phyloP scores from a whole-genome alignment of 2,329 filamentous ascomycete species.

The Pyrenochaeta sp. region DNA sequence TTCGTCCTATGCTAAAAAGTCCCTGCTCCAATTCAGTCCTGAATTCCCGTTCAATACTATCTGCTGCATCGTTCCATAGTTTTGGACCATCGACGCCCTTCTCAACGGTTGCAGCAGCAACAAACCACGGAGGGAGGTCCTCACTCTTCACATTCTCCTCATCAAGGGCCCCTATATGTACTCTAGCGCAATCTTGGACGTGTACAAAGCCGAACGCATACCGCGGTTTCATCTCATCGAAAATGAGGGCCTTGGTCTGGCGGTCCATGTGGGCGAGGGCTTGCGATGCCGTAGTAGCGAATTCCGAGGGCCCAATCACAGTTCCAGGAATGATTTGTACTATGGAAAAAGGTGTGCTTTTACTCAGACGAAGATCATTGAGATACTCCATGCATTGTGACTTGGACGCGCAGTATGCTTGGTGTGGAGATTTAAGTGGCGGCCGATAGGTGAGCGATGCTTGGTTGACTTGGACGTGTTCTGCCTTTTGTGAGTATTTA shows the following conservation, averaged over 20 bases:
- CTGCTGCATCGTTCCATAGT: constrained; percentile 34
- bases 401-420: constrained; percentile 46
- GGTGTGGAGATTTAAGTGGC: constrained; percentile 39
- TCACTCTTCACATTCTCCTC: constrained; percentile 20
- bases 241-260: constrained; percentile 42
- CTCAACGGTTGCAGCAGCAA: constrained; percentile 36
- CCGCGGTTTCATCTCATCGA: constrained; percentile 38
- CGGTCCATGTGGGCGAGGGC: constrained; percentile 38
- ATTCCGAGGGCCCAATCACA: constrained; percentile 44
- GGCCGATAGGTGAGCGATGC: constrained; percentile 32
- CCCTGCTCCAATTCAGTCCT: constrained; percentile 21
- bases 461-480: constrained; percentile 32
- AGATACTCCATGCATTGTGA: constrained; percentile 45
- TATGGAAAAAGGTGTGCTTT: constrained; percentile 35
- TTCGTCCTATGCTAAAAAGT: constrained; percentile 32
- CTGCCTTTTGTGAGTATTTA: constrained; percentile 14
- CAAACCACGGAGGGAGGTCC: constrained; percentile 36
- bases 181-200: constrained; percentile 39
- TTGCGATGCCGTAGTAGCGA: constrained; percentile 25
- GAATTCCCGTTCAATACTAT: constrained; percentile 31
- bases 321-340: constrained; percentile 46
- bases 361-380: constrained; percentile 17
- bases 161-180: constrained; percentile 43
- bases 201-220: constrained; percentile 49
- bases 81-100: constrained; percentile 22